Evolutionary conservation across 2,329 filamentous ascomycete species (phyloP).

Genomic region (Microdochium trichocladiopsis): DNA sequence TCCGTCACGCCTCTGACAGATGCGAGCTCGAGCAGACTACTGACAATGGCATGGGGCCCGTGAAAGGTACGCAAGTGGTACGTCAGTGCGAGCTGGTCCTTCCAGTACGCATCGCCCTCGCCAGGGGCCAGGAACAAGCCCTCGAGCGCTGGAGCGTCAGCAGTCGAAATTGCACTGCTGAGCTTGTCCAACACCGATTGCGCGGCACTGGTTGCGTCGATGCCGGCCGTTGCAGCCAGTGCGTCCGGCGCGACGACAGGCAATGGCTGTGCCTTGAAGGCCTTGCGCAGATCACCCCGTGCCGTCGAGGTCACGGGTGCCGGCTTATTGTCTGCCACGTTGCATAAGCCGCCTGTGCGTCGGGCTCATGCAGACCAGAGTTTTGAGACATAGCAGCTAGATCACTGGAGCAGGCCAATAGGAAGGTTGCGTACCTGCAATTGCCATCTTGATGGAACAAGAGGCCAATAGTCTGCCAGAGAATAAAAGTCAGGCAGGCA

Average conservation of each 20-base stretch:
- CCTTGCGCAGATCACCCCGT: conserved; percentile 11
- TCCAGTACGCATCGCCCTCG: conserved; percentile 25
- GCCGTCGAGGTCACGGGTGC: neutral
- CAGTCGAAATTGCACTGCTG: conserved; percentile 9
- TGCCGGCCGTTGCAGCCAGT: conserved; percentile 1
- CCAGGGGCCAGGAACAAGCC: conserved; percentile 16
- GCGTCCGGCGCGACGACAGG: conserved; percentile 10
- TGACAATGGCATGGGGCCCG: conserved; percentile 11
- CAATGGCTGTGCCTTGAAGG: conserved; percentile 16
- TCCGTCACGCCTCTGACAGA: conserved; percentile 8
- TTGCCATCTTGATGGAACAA: no score
- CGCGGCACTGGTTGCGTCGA: conserved; percentile 6
- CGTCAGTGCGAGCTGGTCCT: conserved; percentile 26
- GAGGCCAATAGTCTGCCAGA: no score
- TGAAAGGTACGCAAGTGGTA: conserved; percentile 27
- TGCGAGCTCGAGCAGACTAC: conserved; percentile 11
- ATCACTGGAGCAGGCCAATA: no score
- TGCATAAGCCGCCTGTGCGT: neutral
- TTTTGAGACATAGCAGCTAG: no score
- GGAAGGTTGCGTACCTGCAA: no score
- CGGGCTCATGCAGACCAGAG: conserved; percentile 3
- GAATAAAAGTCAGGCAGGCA: no score
- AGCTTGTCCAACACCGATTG: conserved; percentile 7
- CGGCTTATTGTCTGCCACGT: neutral
- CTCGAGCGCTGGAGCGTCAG: conserved; percentile 12